phyloP scores from a whole-genome alignment of 345 rosid genomes.

The Aquilaria yunnanensis region DNA sequence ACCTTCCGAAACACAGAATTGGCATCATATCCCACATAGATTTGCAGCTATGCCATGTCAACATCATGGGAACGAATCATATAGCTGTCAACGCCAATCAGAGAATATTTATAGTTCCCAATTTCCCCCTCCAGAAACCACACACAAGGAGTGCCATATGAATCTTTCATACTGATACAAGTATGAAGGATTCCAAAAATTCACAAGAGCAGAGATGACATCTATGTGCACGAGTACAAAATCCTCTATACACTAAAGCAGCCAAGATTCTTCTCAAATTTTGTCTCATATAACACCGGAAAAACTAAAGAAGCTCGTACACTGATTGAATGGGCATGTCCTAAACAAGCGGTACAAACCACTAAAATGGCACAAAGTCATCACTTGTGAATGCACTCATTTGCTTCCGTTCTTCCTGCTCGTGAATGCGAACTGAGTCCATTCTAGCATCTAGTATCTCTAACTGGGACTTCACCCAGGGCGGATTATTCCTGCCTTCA shows the following conservation, averaged over 20 bases:
- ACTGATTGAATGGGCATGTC: not conserved
- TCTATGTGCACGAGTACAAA: slow-evolving; percentile 19
- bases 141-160: too few relatives aligned
- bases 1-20: too few relatives aligned
- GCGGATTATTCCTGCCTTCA: slow-evolving; percentile 53
- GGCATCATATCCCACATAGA: too few relatives aligned
- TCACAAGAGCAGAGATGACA: too few relatives aligned
- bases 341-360: not conserved
- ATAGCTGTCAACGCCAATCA: too few relatives aligned
- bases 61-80: too few relatives aligned
- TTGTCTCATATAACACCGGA: not conserved
- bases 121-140: too few relatives aligned
- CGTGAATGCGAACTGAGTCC: slow-evolving; percentile 19
- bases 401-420: slow-evolving; percentile 23
- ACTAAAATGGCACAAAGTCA: slow-evolving; percentile 24
- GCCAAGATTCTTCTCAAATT: not conserved
- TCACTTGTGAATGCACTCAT: slow-evolving; percentile 26
- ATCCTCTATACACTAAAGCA: not conserved
- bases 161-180: too few relatives aligned
- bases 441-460: slow-evolving; percentile 38
- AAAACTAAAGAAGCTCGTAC: not conserved
- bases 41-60: too few relatives aligned
- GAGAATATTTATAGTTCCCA: too few relatives aligned
- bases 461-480: slow-evolving; percentile 57
- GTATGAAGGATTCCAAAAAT: too few relatives aligned